A percentile compares a stretch with the other conserved stretches of the same genome.
phyloP scores from a whole-genome alignment of 495 filamentous ascomycete genomes.

The Lophium mytilinum region DNA sequence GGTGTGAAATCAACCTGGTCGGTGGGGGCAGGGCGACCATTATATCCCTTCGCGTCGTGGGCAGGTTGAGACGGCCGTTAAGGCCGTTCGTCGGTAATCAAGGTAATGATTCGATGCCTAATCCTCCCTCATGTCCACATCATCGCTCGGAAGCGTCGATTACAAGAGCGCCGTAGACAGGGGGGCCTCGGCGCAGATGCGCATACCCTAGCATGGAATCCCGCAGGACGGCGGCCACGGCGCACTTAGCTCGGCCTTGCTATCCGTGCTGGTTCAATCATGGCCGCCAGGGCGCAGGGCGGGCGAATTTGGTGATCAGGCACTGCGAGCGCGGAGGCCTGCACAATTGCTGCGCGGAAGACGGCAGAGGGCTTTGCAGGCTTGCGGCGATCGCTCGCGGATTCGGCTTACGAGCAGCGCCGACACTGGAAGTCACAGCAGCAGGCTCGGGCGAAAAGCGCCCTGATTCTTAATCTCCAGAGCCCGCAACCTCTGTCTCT shows the following conservation, averaged over 20 bases:
- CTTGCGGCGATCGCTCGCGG: background rate
- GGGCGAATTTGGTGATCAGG: background rate
- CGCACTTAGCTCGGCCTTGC: background rate
- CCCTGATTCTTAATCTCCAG: background rate
- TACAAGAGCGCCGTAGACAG: background rate
- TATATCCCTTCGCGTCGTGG: slow-evolving; percentile 25
- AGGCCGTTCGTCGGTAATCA: slow-evolving; percentile 11
- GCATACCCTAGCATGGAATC: background rate
- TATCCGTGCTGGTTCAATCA: background rate
- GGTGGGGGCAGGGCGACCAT: slow-evolving; percentile 19
- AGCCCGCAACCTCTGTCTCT: background rate
- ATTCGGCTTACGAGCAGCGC: background rate
- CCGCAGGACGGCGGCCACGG: background rate
- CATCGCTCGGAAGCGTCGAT: background rate
- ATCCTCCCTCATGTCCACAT: background rate
- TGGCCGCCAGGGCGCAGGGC: background rate
- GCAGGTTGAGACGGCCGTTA: slow-evolving; percentile 10
- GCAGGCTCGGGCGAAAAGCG: background rate
- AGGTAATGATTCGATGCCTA: slow-evolving; percentile 14
- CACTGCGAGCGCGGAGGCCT: background rate
- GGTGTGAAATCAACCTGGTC: slow-evolving; percentile 9
- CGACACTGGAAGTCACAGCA: background rate
- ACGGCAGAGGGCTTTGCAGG: background rate
- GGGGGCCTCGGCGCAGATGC: background rate
- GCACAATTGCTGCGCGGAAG: background rate